Base-by-base conservation (phyloP, 768 basidiomycete species). In the Rubroboletus satanas region DNA sequence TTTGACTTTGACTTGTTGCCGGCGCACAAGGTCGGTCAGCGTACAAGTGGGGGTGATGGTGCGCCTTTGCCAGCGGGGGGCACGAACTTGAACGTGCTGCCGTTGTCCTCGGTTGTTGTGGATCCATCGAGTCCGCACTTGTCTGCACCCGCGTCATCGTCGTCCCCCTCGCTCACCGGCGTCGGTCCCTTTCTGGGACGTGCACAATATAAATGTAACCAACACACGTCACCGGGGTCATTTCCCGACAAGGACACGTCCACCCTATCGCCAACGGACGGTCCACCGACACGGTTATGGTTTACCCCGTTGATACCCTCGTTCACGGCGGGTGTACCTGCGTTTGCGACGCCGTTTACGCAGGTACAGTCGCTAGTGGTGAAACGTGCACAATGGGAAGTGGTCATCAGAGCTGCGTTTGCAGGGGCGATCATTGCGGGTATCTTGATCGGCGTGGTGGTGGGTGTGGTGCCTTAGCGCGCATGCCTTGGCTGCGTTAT, bases 341-440 rank as follows among this genome's bases (percentile, higher is more conserved):
- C 87, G 42, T 91, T 91, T 58, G 79, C 83, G 18, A 72, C 80
- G 21, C 86, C 88, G 32, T 71, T 92, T 53, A 90, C 90, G 41
- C 78, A 76, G 38, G 75, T 92, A 21, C 75, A 87, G 47, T 87
- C 80, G 55, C 84, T 87, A 15, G 76, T 85, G 52, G 82, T 91
- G 48, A 78, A 81, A 49, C 78, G 90, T n/a, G 88, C 83, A 3
- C 90, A 93, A 62, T 92, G 90, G 90, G 88, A 91, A 70, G 85
- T 92, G 29, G 87, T 91, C 31, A 73, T 87, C 28, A 75, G 87
- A 36, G 85, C 84, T 3, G 76, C 74, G 42, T 29, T 73, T 0
- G 60, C 83, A 10, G 82, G 81, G 0, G 70, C 81, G 23, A 28
- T 85, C 14, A 51, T 74, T 1, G 66, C 72, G 17, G 56, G 66